Percentiles rank a stretch among this genome's conserved stretches.
These are phyloP conservation scores for Alternaria novae-zelandiae DNA, from an alignment of 2,329 filamentous ascomycete genomes.

Conservation along the genomic window DNA sequence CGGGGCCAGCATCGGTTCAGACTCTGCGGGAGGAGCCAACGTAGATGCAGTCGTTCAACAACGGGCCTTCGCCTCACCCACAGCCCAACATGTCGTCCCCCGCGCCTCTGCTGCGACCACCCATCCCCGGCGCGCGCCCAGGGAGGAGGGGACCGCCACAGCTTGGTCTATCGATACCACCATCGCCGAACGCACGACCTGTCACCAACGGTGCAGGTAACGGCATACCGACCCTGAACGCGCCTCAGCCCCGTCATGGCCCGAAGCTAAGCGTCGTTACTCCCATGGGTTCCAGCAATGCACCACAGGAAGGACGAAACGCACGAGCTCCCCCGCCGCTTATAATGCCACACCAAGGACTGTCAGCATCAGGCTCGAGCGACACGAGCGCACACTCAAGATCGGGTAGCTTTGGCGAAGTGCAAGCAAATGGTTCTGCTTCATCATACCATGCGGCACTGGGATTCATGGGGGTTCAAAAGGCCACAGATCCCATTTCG, in stretches of 20 bases:
- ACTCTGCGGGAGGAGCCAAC: slow-evolving; percentile 8
- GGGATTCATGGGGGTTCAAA: slow-evolving; percentile 77
- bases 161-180: slow-evolving; percentile 87
- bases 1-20: slow-evolving; percentile 8
- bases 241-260: slow-evolving; percentile 63
- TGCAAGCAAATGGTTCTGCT: slow-evolving; percentile 81
- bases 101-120: slow-evolving; percentile 81
- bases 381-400: slow-evolving; percentile 83
- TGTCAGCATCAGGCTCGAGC: slow-evolving; percentile 76
- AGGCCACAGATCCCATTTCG: slow-evolving; percentile 80
- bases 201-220: slow-evolving; percentile 67
- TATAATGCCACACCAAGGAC: slow-evolving; percentile 55
- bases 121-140: slow-evolving; percentile 71
- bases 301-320: slow-evolving; percentile 71
- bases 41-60: slow-evolving; percentile 37
- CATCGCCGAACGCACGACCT: slow-evolving; percentile 81
- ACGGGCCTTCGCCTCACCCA: slow-evolving; percentile 29
- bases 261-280: slow-evolving; percentile 87
- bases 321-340: slow-evolving; percentile 61
- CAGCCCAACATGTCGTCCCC: slow-evolving; percentile 71
- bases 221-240: slow-evolving; percentile 35
- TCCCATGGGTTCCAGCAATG: slow-evolving; percentile 79
- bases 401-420: slow-evolving; percentile 84
- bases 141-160: slow-evolving; percentile 72
- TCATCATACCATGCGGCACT: slow-evolving; percentile 79